Percentiles rank a stretch among this genome's conserved stretches.
Evolutionary conservation across 768 basidiomycete genomes (phyloP).

Genomic region (Glaciozyma antarctica): DNA sequence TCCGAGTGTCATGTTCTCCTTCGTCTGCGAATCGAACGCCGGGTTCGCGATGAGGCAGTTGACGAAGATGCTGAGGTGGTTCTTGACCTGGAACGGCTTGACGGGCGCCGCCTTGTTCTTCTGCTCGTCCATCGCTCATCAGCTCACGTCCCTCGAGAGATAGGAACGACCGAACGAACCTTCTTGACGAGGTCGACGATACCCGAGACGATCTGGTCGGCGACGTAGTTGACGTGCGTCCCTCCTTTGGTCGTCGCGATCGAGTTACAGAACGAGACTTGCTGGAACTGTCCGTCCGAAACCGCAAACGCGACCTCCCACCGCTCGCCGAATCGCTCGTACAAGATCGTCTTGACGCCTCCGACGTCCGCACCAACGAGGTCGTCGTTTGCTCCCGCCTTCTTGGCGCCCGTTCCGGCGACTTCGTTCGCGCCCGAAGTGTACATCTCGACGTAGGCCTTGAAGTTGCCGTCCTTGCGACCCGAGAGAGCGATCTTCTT

Average conservation of each 20-base stretch:
- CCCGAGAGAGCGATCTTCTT: constrained; percentile 51
- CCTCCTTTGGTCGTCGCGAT: constrained; percentile 96
- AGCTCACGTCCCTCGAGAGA: too few species aligned
- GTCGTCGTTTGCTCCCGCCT: constrained; percentile 7
- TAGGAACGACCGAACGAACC: constrained; percentile 27
- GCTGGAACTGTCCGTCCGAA: constrained; percentile 82
- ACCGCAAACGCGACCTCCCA: constrained; percentile 96
- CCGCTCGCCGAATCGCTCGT: constrained; percentile 66
- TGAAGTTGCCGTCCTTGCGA: constrained; percentile 84
- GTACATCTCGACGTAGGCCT: constrained; percentile 93
- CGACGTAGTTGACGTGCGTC: constrained; percentile 73
- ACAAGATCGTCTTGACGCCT: constrained; percentile 58
- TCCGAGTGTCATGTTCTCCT: constrained; percentile 82
- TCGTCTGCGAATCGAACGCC: constrained; percentile 97
- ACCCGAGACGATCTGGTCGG: constrained; percentile 81
- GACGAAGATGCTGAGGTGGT: constrained; percentile 97
- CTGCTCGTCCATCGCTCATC: background rate
- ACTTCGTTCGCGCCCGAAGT: constrained; percentile 59
- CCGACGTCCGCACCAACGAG: constrained; percentile 24
- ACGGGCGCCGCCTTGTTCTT: constrained; percentile 96
- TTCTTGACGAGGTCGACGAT: constrained; percentile 73
- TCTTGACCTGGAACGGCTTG: constrained; percentile 87
- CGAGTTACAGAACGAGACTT: constrained; percentile 95
- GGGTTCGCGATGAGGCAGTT: constrained; percentile 95
- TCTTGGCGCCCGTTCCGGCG: constrained; percentile 52